Conservation (phyloP, 2,329 filamentous ascomycete genomes). For the Aspergillus sp. region DNA sequence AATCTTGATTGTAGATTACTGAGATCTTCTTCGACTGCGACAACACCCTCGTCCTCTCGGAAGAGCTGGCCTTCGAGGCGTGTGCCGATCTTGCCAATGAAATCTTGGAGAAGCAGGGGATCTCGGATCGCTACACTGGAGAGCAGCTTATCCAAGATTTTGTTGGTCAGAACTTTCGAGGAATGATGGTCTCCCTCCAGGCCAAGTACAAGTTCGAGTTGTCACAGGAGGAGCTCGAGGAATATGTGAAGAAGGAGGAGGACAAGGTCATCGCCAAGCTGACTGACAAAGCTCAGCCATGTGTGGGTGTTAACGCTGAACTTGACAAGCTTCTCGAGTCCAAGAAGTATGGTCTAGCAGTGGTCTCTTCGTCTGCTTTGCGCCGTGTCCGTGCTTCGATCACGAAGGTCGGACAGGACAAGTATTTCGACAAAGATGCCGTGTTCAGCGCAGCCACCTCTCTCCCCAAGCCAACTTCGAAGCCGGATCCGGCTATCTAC, state of each 20-base stretch:
- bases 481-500: slow-evolving; percentile 90
- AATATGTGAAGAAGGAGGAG: slow-evolving; percentile 75
- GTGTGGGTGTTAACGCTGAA: slow-evolving; percentile 67
- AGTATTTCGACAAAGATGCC: slow-evolving; percentile 74
- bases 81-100: slow-evolving; percentile 87
- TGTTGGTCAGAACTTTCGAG: slow-evolving; percentile 91
- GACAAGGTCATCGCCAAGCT: slow-evolving; percentile 83
- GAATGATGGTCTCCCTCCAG: slow-evolving; percentile 80
- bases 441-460: slow-evolving; percentile 83
- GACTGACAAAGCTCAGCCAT: slow-evolving; percentile 66
- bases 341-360: slow-evolving; percentile 71
- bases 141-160: slow-evolving; percentile 80
- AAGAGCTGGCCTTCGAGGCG: slow-evolving; percentile 87
- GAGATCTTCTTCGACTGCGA: slow-evolving; percentile 73
- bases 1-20: slow-evolving; percentile 56
- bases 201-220: slow-evolving; percentile 74
- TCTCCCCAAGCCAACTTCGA: slow-evolving; percentile 76
- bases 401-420: slow-evolving; percentile 75
- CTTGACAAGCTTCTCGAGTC: slow-evolving; percentile 65
- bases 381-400: slow-evolving; percentile 76
- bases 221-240: slow-evolving; percentile 66
- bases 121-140: slow-evolving; percentile 73
- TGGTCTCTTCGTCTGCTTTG: slow-evolving; percentile 79
- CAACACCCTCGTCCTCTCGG: slow-evolving; percentile 92
- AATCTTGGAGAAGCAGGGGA: slow-evolving; percentile 69